Evolutionary conservation across 208 protist species (phyloP), one percentile per base, ranked within the genome.

Genomic region (Trypanosoma scelopori): DNA sequence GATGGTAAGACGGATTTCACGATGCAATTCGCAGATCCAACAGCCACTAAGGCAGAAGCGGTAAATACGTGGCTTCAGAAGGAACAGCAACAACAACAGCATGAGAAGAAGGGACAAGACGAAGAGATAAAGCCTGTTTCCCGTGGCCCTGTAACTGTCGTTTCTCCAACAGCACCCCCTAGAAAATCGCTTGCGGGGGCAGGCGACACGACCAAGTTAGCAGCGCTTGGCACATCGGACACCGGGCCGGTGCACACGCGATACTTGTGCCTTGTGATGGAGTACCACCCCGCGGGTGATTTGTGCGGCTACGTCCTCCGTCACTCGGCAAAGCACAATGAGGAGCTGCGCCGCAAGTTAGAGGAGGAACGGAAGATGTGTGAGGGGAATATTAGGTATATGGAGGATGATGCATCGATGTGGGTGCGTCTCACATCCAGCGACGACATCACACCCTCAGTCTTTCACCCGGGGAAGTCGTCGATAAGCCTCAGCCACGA

Each of bases 221-320:
- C 32, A 28, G 59, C 42, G 20, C 57, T 41, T 28, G 58, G 68
- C 57, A 56, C 65, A 11, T 60, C 69, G 12, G 50, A 62, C 20
- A 63, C 7, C 53, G 74, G 32, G 48, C 74, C 62, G 5, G 46
- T 61, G 4, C 74, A 77, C 59, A 81, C 62, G 30, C 76, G 89
- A 0, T 93, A 91, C 52, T 59, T 95, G 28, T 91, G 84, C 46
- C 77, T 95, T 35, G 84, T 95, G 4, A 88, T 93, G 80, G 82
- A 89, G 57, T 89, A 90, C 65, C 85, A 95, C 66, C 71, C 82
- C 12, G 77, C 86, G 74, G 89, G 89, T 3, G 89, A 95, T 65
- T 71, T 95, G 2, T 84, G 79, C 55, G 79, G 74, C 42, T 93
- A 93, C 58, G 77, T 74, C 2, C 65, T 89, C 48, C 81, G 51